Conservation (phyloP, 2,329 filamentous ascomycete genomes). For the Alternaria burnsii region DNA sequence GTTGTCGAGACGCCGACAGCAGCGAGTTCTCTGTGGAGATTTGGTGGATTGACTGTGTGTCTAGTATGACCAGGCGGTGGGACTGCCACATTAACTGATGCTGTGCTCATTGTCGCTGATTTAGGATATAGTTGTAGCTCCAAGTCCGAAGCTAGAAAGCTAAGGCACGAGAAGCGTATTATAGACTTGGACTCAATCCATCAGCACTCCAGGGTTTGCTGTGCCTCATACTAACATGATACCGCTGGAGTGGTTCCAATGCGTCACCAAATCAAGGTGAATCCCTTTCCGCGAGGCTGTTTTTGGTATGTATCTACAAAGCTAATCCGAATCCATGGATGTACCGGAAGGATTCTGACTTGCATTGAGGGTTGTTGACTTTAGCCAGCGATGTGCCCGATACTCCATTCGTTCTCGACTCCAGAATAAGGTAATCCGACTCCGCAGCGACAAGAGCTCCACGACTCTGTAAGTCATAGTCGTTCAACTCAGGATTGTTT, state of each 20-base stretch:
- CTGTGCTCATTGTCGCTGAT: background rate
- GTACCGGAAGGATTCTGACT: background rate
- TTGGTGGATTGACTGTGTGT: background rate
- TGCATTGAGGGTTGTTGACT: background rate
- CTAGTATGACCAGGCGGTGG: background rate
- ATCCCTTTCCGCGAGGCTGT: background rate
- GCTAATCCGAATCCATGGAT: background rate
- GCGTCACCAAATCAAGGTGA: background rate
- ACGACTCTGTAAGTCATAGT: background rate
- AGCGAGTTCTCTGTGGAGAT: background rate
- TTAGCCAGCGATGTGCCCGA: background rate
- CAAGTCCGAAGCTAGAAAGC: background rate
- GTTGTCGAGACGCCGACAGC: background rate
- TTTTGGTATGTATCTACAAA: background rate
- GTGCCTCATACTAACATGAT: background rate
- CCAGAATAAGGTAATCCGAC: too few species aligned
- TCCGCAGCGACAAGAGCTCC: background rate
- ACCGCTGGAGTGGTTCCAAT: background rate
- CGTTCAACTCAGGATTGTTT: background rate
- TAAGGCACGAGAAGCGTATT: background rate
- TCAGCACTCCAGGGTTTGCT: background rate
- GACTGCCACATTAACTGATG: background rate
- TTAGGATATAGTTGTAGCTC: background rate
- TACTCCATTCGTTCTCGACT: too few species aligned
- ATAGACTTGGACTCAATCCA: background rate